Evolutionary conservation across 116 monocot species (phyloP), one percentile per base, ranked within the genome.

Genomic region (Posidonia oceanica): DNA sequence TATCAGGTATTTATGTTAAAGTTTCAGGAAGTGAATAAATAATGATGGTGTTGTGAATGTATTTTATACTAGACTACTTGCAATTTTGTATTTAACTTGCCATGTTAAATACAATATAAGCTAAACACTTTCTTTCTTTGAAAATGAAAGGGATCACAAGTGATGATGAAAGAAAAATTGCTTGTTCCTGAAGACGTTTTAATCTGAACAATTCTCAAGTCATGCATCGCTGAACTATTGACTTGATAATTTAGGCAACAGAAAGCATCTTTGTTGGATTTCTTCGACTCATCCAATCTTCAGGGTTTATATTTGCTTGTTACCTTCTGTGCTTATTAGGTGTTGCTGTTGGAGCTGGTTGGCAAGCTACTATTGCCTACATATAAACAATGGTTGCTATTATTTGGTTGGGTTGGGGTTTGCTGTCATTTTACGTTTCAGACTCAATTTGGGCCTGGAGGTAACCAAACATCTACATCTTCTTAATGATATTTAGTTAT

Each of bases 321-420:
- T 22, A 60, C 11, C 21, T 29, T 60, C 23, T 29, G 3, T 60
- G 7, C 29, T 67, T 63, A 22, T 66, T 72, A 87, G 86, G 87
- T 8, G 83, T 83, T 17, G 84, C 87, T 29, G 69, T 87, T 55
- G 87, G 87, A 69, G 83, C 83, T 52, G 84, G 87, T 42, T 87
- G 83, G 87, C 87, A 87, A 74, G 29, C 74, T 0, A 74, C 70
- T 2, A 68, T 81, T n/a, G 84, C 84, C 12, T 87, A 79, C 41
- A 65, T 84, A 59, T 84, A 59, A 84, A 87, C 66, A 66, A 84
- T 37, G 87, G 73, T 39, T 79, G 81, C 63, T 86, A 87, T 69
- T 81, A 87, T 39, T 20, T 84, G 5, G 69, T 87, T 38, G 84
- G 87, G 13, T 8, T 87, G 15, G 56, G 65, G 29, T 7, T 72